Percentiles rank a stretch among this genome's conserved stretches.
Conservation (phyloP, 2,329 filamentous ascomycete species). For the Aspergillus sp. region DNA sequence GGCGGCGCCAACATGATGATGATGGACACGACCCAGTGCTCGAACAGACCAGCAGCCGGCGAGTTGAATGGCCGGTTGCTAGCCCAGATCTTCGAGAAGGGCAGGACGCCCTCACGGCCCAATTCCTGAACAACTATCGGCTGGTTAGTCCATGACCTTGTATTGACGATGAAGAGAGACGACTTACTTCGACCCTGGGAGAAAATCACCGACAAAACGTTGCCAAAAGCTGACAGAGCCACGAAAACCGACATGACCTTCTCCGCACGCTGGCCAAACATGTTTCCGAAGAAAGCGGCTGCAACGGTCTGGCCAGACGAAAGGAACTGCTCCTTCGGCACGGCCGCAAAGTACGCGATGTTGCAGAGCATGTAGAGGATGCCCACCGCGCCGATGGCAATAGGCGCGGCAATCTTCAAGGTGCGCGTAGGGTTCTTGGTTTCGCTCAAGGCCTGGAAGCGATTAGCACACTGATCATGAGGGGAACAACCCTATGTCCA, state of each 20-base stretch:
- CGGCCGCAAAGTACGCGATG: slow-evolving; percentile 58
- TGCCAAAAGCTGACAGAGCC: slow-evolving; percentile 60
- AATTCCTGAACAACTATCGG: slow-evolving; percentile 52
- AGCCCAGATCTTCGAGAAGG: slow-evolving; percentile 65
- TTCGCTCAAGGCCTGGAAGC: slow-evolving; percentile 47
- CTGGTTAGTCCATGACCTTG: slow-evolving; percentile 3
- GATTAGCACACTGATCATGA: slow-evolving; percentile 15
- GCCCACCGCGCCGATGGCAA: slow-evolving; percentile 54
- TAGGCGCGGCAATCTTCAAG: slow-evolving; percentile 55
- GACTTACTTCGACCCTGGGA: slow-evolving; percentile 39
- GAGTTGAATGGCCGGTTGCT: slow-evolving; percentile 67
- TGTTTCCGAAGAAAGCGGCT: slow-evolving; percentile 58
- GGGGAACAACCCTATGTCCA: neutral
- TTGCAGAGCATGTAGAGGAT: slow-evolving; percentile 58
- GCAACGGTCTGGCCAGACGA: slow-evolving; percentile 55
- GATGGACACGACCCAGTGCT: slow-evolving; percentile 65
- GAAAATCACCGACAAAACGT: slow-evolving; percentile 58
- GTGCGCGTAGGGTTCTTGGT: slow-evolving; percentile 58
- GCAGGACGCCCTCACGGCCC: slow-evolving; percentile 67
- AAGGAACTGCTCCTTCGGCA: slow-evolving; percentile 55
- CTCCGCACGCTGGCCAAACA: slow-evolving; percentile 56
- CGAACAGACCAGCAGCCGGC: slow-evolving; percentile 56
- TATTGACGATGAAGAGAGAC: neutral
- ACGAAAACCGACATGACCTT: slow-evolving; percentile 60
- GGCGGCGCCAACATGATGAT: slow-evolving; percentile 66